Base-by-base conservation (phyloP, 306 rosid genomes). In the Argentina anserina region DNA sequence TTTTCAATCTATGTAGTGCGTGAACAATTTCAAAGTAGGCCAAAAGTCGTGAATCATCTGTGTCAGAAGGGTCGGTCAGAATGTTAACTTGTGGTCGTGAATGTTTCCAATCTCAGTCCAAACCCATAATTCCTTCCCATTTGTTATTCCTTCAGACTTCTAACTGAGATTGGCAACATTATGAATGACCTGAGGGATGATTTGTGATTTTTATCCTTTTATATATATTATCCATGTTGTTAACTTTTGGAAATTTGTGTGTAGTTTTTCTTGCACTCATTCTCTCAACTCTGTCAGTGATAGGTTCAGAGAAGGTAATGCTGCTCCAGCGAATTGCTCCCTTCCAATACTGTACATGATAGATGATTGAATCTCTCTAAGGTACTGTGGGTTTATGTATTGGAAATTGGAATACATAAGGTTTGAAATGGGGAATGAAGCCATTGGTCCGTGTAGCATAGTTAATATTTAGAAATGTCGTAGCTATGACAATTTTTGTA, bases 341-440 rank as follows among this genome's bases (percentile, higher is more conserved):
- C 18, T 31, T 36, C 74, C 37, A 55, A 71, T 65, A 55, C 6
- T 71, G 65, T 23, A 25, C 65, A 53, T 29, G 52, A 71, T 53
- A 39, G 52, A 55, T 39, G 42, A 61, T 37, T 53, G 41, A 34
- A 14, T 37, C 39, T 26, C 43, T 43, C 10, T 53, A 46, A 53
- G 39, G 75, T 55, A 55, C 75, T 55, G 65, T 70, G 75, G 50
- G 75, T 71, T 71, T 55, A 70, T 70, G 75, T 70, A 70, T 70
- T 61, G 66, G 66, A 61, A 33, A 31, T 53, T 70, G 50, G 13
- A 70, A 70, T 53, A 70, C 75, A 70, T 70, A 53, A 70, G 23
- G 49, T 53, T 52, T 55, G 65, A 39, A 8, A 17, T 53, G 36
- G 65, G 74, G 75, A 70, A 70, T 70, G 75, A 70, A 53, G 75